Base-by-base conservation (phyloP, 2,329 filamentous ascomycete species). In the Ceratocystis albifundus region DNA sequence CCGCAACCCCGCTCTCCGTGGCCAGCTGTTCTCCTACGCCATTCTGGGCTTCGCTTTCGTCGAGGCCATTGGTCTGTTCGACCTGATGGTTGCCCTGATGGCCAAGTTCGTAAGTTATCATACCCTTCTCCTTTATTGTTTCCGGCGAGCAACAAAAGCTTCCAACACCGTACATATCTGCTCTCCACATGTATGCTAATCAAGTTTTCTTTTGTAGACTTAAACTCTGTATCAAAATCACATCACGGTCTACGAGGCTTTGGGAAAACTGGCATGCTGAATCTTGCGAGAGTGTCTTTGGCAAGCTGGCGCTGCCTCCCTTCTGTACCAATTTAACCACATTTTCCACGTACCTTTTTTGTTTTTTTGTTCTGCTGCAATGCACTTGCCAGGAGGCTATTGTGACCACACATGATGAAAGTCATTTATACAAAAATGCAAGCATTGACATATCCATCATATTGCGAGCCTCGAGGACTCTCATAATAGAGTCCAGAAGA, bases 1-100 rank as follows among this genome's bases (percentile, higher is more conserved):
- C 83, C 89, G 90, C 83, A 96, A 96, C 89, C 90, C 90, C 76
- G 88, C 88, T 77, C 89, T 95, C 82, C 88, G 89, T 82, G 90
- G 89, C 78, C 90, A 95, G 86, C 89, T 96, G 76, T 96, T 94
- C 88, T 89, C 88, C 73, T 93, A 94, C 82, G 89, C 89, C 85
- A 93, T 94, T 88, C 83, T 94, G 77, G 89, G 90, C 83, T 94
- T 94, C 83, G 90, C 89, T 77, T 94, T 94, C 87, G 89, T 92
- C 80, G 90, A 94, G 80, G 89, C 90, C 81, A 90, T 89, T 74
- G 88, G 88, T 88, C 86, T 90, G 76, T 90, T 90, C 87, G 87
- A 90, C 76, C 86, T 90, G 76, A 91, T 91, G 88, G 85, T 91
- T 90, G 88, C 88, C 82, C 89, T 91, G 83, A 91, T 91, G 88